phyloP scores from a whole-genome alignment of 179 eudicot species.

The Spinacia oleracea region DNA sequence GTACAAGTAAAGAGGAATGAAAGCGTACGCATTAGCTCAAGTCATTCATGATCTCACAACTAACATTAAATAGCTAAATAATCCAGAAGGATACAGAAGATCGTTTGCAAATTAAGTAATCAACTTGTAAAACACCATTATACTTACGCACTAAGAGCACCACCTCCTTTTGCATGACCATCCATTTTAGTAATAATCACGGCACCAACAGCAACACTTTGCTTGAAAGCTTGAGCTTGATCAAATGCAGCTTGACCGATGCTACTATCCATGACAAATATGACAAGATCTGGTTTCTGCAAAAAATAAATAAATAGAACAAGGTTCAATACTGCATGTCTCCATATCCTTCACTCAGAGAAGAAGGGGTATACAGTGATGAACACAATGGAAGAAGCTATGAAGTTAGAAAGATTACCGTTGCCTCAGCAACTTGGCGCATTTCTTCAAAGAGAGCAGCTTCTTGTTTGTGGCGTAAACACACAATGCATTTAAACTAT shows the following conservation, averaged over 20 bases:
- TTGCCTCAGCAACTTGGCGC: constrained; percentile 98
- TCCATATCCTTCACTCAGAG: neutral
- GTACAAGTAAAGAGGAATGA: neutral
- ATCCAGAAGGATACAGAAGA: neutral
- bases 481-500: neutral
- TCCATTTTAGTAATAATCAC: constrained; percentile 98
- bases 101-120: neutral
- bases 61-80: neutral
- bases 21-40: neutral
- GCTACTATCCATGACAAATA: constrained; percentile 99
- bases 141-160: constrained; percentile 99
- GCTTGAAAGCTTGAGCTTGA: constrained; percentile 96
- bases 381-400: neutral
- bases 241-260: constrained; percentile 97
- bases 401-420: constrained; percentile 45
- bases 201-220: constrained; percentile 98
- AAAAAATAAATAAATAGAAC: constrained; percentile 28
- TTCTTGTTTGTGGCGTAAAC: constrained; percentile 88
- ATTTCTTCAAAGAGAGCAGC: constrained; percentile 94
- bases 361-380: neutral
- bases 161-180: constrained; percentile 99
- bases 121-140: constrained; percentile 4
- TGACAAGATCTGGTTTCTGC: constrained; percentile 96
- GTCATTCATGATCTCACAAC: neutral
- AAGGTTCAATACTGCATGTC: neutral